These are phyloP conservation scores for Penicillium sp. DNA, from an alignment of 2,329 filamentous ascomycete species.

Conservation along the genomic window DNA sequence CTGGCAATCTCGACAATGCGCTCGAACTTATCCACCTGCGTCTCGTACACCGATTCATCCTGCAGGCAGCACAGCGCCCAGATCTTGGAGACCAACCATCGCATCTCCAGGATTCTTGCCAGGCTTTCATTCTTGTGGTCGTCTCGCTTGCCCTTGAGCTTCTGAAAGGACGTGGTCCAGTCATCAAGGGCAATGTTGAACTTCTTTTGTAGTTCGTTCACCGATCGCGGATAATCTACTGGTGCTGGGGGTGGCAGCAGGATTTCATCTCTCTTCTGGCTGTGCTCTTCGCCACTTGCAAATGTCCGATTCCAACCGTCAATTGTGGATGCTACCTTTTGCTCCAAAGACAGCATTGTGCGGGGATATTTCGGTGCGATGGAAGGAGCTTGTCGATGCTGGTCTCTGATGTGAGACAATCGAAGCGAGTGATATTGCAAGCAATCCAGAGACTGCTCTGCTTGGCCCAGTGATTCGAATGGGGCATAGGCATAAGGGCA, in stretches of 20 bases:
- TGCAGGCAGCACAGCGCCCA: constrained; percentile 2
- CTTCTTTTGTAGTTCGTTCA: no score
- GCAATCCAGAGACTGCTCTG: constrained; percentile 4
- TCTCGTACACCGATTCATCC: constrained; percentile 1
- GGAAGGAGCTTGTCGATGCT: no score
- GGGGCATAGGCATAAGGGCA: not conserved
- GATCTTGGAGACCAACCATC: constrained; percentile 7
- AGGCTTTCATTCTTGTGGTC: not conserved
- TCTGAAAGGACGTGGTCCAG: not conserved
- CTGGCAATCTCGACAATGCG: constrained; percentile 4
- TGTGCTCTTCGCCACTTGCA: no score
- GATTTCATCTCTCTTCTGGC: no score
- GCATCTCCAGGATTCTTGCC: constrained; percentile 2
- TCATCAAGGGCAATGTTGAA: not conserved
- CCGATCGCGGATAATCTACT: no score
- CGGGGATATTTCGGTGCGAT: no score
- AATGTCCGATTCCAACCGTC: no score
- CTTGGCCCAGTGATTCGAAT: constrained; percentile 5
- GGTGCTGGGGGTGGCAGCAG: no score
- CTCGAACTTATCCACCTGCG: constrained; percentile 4
- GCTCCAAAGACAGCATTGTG: not conserved
- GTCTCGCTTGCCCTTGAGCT: not conserved
- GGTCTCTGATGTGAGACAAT: constrained; percentile 2
- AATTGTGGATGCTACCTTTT: not conserved
- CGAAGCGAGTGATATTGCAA: constrained; percentile 1